These are phyloP conservation scores for Cystofilobasidium ferigula DNA, from an alignment of 768 basidiomycete species.

Conservation along the genomic window DNA sequence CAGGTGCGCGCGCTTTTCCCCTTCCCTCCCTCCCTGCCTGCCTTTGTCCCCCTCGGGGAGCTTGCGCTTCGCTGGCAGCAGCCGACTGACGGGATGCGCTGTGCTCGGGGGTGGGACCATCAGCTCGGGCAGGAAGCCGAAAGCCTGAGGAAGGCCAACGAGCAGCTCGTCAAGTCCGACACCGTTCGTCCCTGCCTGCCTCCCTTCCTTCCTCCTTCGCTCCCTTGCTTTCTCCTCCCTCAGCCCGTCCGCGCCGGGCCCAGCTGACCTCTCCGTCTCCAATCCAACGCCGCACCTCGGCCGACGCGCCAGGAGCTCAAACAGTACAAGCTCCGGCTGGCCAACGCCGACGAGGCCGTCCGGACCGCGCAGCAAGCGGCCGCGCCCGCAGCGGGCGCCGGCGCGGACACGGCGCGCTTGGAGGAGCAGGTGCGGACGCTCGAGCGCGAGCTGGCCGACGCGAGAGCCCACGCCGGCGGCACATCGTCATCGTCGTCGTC, in stretches of 20 bases:
- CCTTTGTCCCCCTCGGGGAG: too few species aligned
- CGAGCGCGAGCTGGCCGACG: slow-evolving; percentile 26
- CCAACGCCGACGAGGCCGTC: slow-evolving; percentile 34
- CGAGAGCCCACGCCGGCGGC: not conserved
- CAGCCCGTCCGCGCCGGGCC: not conserved
- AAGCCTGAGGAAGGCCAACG: slow-evolving; percentile 29
- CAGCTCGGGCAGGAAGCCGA: slow-evolving; percentile 33
- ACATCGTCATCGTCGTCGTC: not conserved
- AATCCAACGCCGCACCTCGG: too few species aligned
- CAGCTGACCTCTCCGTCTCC: not conserved
- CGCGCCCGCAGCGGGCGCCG: not conserved
- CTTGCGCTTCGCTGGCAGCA: too few species aligned
- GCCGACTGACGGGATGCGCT: not conserved
- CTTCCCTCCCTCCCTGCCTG: not conserved
- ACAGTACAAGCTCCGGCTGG: slow-evolving; percentile 30
- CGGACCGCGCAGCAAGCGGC: slow-evolving; percentile 11
- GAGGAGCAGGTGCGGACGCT: slow-evolving; percentile 29
- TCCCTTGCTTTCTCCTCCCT: not conserved
- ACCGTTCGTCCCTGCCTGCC: slow-evolving; percentile 24
- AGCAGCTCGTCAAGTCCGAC: slow-evolving; percentile 23
- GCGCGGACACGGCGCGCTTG: slow-evolving; percentile 24
- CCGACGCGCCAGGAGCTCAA: slow-evolving; percentile 31
- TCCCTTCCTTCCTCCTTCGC: not conserved
- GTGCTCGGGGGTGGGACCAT: not conserved
- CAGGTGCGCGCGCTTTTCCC: slow-evolving; percentile 25